phyloP scores from a whole-genome alignment of 495 filamentous ascomycete species.

The Trichoderma orchidacearum region DNA sequence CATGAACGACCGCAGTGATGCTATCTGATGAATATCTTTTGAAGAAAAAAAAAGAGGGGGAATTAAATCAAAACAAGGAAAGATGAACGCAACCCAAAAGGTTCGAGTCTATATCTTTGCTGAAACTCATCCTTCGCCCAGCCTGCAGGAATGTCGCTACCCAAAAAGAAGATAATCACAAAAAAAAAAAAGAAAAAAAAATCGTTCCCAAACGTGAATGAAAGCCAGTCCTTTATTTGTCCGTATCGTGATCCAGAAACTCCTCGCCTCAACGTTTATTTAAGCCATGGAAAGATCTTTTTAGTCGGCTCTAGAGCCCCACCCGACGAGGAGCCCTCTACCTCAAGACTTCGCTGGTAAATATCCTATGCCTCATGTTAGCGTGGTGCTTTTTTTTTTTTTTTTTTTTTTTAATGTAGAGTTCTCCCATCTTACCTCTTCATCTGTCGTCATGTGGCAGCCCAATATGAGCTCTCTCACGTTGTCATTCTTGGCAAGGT shows the following conservation, averaged over 20 bases:
- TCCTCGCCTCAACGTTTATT: constrained; percentile 8
- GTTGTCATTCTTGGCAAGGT: constrained; percentile 50
- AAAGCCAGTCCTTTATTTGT: background rate
- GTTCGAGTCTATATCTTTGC: background rate
- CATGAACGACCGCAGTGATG: background rate
- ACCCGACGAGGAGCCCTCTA: constrained; percentile 30
- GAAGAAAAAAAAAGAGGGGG: background rate
- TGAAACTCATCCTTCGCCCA: background rate
- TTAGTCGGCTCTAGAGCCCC: constrained; percentile 22
- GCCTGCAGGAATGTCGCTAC: background rate
- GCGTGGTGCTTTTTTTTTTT: background rate
- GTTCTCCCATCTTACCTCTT: constrained; percentile 32
- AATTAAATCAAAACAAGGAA: background rate
- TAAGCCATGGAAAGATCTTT: constrained; percentile 49
- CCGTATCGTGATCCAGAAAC: background rate
- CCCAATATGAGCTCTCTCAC: constrained; percentile 63
- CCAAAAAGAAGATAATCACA: background rate
- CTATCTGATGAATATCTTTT: background rate
- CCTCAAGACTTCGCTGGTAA: constrained; percentile 43
- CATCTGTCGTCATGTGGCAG: constrained; percentile 39
- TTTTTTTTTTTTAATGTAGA: background rate
- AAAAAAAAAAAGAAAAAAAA: background rate
- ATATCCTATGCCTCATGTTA: constrained; percentile 35
- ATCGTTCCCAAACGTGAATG: background rate
- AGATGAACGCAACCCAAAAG: background rate